A percentile compares a stretch with the other conserved stretches of the same genome.
Evolutionary conservation across 768 basidiomycete species (phyloP).

Genomic region (Udeniomyces megalosporus): DNA sequence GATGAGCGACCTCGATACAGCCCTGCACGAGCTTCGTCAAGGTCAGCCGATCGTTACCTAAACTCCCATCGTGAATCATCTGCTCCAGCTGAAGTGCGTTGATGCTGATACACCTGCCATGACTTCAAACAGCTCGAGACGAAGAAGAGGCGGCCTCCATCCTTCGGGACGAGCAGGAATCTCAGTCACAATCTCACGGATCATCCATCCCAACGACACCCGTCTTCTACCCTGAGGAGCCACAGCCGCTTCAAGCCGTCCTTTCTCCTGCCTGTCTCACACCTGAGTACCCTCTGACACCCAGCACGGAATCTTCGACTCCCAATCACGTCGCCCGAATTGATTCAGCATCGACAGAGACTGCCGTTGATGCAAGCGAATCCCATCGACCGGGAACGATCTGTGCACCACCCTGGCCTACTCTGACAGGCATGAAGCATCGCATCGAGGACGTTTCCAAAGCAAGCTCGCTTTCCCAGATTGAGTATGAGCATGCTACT

Average conservation of each 20-base stretch:
- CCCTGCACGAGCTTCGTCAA: constrained; percentile 51
- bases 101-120: too few species aligned
- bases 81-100: too few species aligned
- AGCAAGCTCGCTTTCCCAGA: constrained; percentile 52
- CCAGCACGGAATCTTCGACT: too few species aligned
- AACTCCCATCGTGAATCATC: too few species aligned
- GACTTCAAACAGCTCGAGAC: constrained; percentile 75
- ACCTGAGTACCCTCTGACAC: neutral
- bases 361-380: too few species aligned
- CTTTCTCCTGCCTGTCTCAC: neutral
- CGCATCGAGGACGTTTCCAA: constrained; percentile 51
- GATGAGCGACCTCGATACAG: constrained; percentile 77
- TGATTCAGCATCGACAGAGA: too few species aligned
- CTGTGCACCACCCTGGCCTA: neutral
- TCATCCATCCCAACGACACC: too few species aligned
- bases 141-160: constrained; percentile 45
- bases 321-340: too few species aligned
- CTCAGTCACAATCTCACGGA: too few species aligned
- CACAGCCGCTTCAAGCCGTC: too few species aligned
- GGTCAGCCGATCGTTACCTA: too few species aligned
- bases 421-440: constrained; percentile 33
- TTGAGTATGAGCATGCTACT: constrained; percentile 70
- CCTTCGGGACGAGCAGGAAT: constrained; percentile 14
- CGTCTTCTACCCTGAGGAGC: too few species aligned
- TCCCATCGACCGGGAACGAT: neutral